A percentile compares a stretch with the other conserved stretches of the same genome.
Evolutionary conservation across 768 basidiomycete species (phyloP).

Genomic region (Boletus rubescentipes): DNA sequence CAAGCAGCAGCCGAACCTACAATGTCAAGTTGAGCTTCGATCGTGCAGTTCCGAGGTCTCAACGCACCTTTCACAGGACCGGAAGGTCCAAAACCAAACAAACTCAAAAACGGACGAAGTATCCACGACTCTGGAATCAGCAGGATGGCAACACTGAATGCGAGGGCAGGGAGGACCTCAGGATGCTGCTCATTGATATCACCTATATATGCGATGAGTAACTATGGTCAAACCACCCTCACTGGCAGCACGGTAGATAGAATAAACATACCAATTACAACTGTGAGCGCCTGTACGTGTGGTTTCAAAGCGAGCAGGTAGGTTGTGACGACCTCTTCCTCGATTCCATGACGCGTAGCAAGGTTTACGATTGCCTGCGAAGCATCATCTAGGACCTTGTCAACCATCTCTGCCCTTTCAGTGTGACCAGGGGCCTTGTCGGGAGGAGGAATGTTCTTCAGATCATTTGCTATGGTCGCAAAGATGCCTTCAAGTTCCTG

Average conservation of each 20-base stretch:
- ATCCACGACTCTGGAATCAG: conserved; percentile 18
- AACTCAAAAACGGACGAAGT: conserved; percentile 6
- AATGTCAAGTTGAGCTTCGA: not conserved
- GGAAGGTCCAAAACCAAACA: conserved; percentile 16
- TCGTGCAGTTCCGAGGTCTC: accelerated
- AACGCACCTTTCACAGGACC: conserved; percentile 15
- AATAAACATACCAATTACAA: conserved; percentile 6
- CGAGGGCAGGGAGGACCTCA: not conserved
- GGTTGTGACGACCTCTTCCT: not conserved
- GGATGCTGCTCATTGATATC: conserved; percentile 19
- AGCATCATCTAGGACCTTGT: conserved; percentile 6
- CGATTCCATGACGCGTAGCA: not conserved
- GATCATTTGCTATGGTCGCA: not conserved
- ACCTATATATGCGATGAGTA: not conserved
- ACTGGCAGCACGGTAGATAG: not conserved
- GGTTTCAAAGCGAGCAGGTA: conserved; percentile 3
- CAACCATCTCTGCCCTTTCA: conserved; percentile 2
- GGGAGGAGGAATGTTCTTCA: not conserved
- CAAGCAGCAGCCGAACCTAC: conserved; percentile 16
- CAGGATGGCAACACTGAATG: not conserved
- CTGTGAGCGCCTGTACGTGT: conserved; percentile 1
- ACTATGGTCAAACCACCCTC: not conserved
- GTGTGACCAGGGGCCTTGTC: conserved; percentile 1
- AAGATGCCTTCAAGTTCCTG: conserved; percentile 10
- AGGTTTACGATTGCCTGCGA: not conserved